Evolutionary conservation across 257 asterid genomes (phyloP).

Genomic region (Solanum paucissectum): DNA sequence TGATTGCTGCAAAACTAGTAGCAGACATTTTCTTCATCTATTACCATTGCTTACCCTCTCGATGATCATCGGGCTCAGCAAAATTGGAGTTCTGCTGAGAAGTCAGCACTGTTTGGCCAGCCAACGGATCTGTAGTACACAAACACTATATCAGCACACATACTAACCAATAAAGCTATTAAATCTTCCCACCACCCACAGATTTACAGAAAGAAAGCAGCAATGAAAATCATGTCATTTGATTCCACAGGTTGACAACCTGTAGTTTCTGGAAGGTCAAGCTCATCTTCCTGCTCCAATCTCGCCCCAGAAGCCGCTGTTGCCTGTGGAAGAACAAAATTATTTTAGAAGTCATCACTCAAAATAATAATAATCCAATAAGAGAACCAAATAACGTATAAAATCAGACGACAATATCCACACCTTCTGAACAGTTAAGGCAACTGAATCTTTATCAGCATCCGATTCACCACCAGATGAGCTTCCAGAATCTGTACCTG

Average conservation of each 20-base stretch:
- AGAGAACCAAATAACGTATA: not conserved
- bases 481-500: constrained; percentile 30
- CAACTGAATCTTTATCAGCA: constrained; percentile 26
- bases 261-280: not conserved
- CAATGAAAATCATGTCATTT: not conserved
- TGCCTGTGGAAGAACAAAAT: not conserved
- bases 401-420: not conserved
- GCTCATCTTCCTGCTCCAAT: not conserved
- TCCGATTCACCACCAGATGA: constrained; percentile 40
- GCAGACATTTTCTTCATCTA: constrained; percentile 2
- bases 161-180: not conserved
- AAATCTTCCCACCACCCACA: not conserved
- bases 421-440: constrained; percentile 8
- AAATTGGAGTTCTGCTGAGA: constrained; percentile 37
- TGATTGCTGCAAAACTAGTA: constrained; percentile 3
- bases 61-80: constrained; percentile 47
- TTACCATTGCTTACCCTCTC: constrained; percentile 46
- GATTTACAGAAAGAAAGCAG: not conserved
- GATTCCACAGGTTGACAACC: not conserved
- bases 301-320: not conserved
- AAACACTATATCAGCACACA: not conserved
- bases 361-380: not conserved
- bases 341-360: not conserved
- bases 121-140: not conserved
- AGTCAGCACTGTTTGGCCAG: not conserved